A percentile compares a stretch with the other conserved stretches of the same genome.
Conservation (phyloP, 2,329 filamentous ascomycete species). For the Remersonia thermophila region DNA sequence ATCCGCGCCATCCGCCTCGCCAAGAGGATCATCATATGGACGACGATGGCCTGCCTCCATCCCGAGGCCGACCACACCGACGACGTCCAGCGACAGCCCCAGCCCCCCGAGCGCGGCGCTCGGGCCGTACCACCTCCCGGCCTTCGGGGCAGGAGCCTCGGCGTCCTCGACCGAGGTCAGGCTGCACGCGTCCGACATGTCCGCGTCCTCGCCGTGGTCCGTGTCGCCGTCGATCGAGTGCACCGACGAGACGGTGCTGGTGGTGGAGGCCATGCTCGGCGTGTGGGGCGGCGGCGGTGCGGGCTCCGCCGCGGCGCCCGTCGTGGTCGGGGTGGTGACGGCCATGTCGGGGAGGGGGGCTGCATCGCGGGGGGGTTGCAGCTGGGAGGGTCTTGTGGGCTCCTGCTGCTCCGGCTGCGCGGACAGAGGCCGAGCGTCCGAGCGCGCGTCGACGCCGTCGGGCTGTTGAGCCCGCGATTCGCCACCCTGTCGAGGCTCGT, state of each 20-base stretch:
- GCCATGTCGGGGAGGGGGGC: conserved; percentile 1
- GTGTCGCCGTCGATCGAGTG: conserved; percentile 14
- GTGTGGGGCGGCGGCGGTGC: conserved; percentile 21
- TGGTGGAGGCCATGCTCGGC: conserved; percentile 28
- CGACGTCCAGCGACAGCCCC: too few species aligned
- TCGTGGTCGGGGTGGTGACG: neutral
- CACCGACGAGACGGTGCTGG: conserved; percentile 9
- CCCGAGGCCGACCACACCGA: too few species aligned
- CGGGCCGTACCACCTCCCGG: conserved; percentile 19
- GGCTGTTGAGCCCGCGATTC: too few species aligned
- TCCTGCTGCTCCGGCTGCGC: too few species aligned
- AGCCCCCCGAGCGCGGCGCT: neutral
- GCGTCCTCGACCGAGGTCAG: conserved; percentile 20
- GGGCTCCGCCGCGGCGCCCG: too few species aligned
- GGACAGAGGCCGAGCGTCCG: too few species aligned
- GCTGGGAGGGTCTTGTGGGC: too few species aligned
- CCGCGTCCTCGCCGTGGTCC: conserved; percentile 25
- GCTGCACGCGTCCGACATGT: conserved; percentile 38
- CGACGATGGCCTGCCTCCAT: too few species aligned
- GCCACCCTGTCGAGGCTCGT: too few species aligned
- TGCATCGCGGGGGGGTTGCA: too few species aligned
- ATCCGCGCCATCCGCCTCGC: neutral
- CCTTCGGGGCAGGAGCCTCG: conserved; percentile 11
- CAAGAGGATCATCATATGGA: too few species aligned
- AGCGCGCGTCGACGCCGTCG: too few species aligned